A percentile compares a stretch with the other conserved stretches of the same genome.
Conservation (phyloP, 148 eudicot species). For the Polygonum maritimum region DNA sequence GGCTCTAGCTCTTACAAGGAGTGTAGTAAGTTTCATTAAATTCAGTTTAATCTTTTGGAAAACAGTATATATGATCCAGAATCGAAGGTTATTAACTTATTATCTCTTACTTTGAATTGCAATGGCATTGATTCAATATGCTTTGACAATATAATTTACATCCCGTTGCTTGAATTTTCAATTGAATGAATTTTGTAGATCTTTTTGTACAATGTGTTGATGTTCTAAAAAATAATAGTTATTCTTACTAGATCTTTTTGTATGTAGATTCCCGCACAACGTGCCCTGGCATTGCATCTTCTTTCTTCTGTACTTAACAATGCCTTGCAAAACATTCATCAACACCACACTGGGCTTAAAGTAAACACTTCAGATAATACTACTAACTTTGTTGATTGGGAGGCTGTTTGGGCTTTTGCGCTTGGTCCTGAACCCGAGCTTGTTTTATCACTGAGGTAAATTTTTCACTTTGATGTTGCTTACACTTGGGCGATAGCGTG, state of each 20-base stretch:
- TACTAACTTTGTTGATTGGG: conserved; percentile 50
- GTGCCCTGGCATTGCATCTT: conserved; percentile 78
- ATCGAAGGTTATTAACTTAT: not conserved
- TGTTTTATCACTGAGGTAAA: conserved; percentile 73
- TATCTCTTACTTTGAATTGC: not conserved
- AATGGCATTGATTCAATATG: not conserved
- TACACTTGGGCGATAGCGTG: not conserved
- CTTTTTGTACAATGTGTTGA: not conserved
- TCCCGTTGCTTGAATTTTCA: not conserved
- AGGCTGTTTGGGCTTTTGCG: conserved; percentile 88
- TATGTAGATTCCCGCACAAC: conserved; percentile 75
- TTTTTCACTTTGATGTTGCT: not conserved
- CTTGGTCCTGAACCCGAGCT: conserved; percentile 99
- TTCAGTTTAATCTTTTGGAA: not conserved
- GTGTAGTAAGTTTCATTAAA: conserved; percentile 57
- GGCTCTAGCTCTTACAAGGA: conserved; percentile 76
- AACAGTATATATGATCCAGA: not conserved
- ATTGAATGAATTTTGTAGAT: not conserved
- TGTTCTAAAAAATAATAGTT: not conserved
- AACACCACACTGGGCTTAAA: conserved; percentile 26
- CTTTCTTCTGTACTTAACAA: conserved; percentile 58
- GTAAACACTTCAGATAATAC: conserved; percentile 15
- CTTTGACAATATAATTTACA: not conserved
- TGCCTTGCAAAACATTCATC: conserved; percentile 39
- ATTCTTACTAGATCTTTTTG: conserved; percentile 11